These are phyloP conservation scores for Sporisorium sorghi DNA, from an alignment of 1,284 basidiomycete genomes.

Conservation along the genomic window DNA sequence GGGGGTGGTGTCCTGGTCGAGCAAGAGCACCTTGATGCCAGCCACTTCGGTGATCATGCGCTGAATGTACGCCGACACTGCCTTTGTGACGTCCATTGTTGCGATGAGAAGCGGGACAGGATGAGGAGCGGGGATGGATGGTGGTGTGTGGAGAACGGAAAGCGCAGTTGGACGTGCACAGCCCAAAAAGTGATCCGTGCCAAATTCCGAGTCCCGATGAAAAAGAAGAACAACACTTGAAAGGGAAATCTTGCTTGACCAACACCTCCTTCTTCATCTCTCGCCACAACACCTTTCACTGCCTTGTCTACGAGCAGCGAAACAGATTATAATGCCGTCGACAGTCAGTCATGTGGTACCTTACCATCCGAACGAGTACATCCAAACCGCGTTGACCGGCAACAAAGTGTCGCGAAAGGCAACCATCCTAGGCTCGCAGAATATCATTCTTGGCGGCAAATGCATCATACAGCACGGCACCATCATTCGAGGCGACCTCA, in stretches of 20 bases:
- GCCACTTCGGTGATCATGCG: constrained; percentile 85
- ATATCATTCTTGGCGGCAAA: constrained; percentile 96
- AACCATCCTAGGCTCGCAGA: constrained; percentile 91
- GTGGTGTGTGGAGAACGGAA: background rate
- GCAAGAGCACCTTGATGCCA: constrained; percentile 96
- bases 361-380: constrained; percentile 57
- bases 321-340: constrained; percentile 24
- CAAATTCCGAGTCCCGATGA: constrained; percentile 29
- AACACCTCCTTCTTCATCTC: background rate
- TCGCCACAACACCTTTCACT: background rate
- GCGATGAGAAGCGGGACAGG: background rate
- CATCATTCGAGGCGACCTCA: constrained; percentile 88
- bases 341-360: constrained; percentile 31
- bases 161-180: constrained; percentile 7
- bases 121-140: constrained; percentile 5
- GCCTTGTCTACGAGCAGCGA: background rate
- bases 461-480: constrained; percentile 90
- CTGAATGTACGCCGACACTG: constrained; percentile 90
- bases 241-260: background rate
- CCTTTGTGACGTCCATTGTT: constrained; percentile 92
- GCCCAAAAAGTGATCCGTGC: constrained; percentile 26
- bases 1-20: constrained; percentile 95
- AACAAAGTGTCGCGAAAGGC: constrained; percentile 94
- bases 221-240: constrained; percentile 4
- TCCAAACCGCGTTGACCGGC: constrained; percentile 75